These are phyloP conservation scores for Eucalyptus polyanthemos DNA, from an alignment of 345 rosid genomes.

Conservation along the genomic window DNA sequence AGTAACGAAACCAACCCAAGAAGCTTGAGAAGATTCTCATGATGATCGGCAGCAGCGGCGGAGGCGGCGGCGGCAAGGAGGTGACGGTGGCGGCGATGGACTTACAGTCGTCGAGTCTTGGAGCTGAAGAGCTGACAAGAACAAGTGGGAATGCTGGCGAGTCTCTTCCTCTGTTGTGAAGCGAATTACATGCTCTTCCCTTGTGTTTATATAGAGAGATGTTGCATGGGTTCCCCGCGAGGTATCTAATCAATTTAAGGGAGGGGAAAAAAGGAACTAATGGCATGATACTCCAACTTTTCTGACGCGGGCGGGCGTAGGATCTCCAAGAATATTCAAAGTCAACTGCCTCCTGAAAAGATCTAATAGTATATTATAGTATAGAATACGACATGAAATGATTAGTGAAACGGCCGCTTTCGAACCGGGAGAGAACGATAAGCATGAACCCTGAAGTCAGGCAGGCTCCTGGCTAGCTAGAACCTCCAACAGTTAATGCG, in stretches of 20 bases:
- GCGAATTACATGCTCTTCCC: background rate
- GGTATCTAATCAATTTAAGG: background rate
- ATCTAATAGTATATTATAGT: too few relatives aligned
- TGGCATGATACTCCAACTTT: background rate
- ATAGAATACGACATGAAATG: too few relatives aligned
- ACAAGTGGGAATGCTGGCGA: background rate
- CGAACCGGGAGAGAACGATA: background rate
- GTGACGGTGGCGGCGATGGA: background rate
- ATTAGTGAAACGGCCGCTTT: too few relatives aligned
- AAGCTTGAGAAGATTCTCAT: background rate
- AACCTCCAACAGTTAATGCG: background rate
- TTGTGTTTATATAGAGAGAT: background rate
- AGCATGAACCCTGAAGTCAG: background rate
- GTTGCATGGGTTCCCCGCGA: background rate
- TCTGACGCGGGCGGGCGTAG: background rate
- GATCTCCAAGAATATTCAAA: background rate
- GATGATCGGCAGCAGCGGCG: accelerated
- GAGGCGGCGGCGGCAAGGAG: background rate
- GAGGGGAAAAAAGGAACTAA: background rate
- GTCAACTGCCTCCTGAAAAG: too few relatives aligned
- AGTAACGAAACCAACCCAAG: background rate
- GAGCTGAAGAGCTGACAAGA: background rate
- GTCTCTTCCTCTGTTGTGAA: background rate
- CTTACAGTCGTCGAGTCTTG: background rate
- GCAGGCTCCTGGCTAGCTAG: background rate